phyloP scores from a whole-genome alignment of 2,329 filamentous ascomycete genomes.

The Beauveria sp. region DNA sequence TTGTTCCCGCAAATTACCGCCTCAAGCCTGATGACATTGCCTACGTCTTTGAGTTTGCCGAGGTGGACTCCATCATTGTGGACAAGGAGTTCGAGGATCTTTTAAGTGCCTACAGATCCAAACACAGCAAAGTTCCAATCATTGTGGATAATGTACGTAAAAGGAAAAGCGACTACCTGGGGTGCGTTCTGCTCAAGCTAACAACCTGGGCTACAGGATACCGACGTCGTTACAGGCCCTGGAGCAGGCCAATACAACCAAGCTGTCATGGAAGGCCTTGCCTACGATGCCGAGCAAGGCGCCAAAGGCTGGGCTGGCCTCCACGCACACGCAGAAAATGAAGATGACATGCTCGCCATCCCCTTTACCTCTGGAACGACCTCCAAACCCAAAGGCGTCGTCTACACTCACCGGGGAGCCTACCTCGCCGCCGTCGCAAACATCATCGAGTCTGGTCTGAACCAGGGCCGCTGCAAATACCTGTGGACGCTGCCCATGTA shows the following conservation, averaged over 20 bases:
- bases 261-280: conserved; percentile 72
- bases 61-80: conserved; percentile 80
- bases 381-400: conserved; percentile 82
- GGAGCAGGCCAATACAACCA: conserved; percentile 74
- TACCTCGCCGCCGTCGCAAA: conserved; percentile 84
- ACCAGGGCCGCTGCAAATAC: conserved; percentile 68
- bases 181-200: neutral
- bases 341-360: conserved; percentile 76
- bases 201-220: conserved; percentile 50
- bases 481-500: conserved; percentile 92
- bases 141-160: conserved; percentile 61
- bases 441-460: conserved; percentile 80
- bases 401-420: conserved; percentile 80
- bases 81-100: conserved; percentile 72
- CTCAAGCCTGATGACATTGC: conserved; percentile 77
- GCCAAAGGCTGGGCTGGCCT: conserved; percentile 69
- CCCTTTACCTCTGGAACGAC: conserved; percentile 95
- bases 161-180: conserved; percentile 6
- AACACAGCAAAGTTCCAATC: conserved; percentile 57
- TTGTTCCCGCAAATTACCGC: conserved; percentile 57
- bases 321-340: conserved; percentile 60
- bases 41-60: conserved; percentile 84
- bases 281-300: conserved; percentile 60
- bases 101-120: conserved; percentile 56
- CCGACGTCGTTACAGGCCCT: conserved; percentile 66